These are phyloP conservation scores for Ganoderma lingzhi DNA, from an alignment of 1,284 basidiomycete species.

Conservation along the genomic window DNA sequence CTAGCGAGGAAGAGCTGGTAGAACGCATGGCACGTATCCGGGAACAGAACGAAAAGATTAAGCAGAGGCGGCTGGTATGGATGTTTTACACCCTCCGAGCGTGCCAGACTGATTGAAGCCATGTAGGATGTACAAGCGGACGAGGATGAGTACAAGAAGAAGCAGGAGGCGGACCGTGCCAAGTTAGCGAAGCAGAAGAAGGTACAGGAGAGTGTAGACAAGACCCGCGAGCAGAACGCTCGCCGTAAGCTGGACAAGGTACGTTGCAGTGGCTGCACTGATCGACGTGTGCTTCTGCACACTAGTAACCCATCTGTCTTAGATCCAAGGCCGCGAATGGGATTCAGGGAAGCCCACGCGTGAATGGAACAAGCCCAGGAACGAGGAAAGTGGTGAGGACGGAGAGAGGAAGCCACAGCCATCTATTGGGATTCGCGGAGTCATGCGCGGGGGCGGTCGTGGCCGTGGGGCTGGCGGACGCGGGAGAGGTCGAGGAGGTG, in stretches of 20 bases:
- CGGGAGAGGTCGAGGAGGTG: slow-evolving; percentile 35
- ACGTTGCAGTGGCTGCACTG: slow-evolving; percentile 1
- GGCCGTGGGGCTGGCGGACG: slow-evolving; percentile 25
- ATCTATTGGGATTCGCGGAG: slow-evolving; percentile 40
- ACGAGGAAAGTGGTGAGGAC: slow-evolving; percentile 28
- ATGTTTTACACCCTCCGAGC: neutral
- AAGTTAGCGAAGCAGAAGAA: slow-evolving; percentile 64
- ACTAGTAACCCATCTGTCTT: neutral
- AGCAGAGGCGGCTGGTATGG: slow-evolving; percentile 72
- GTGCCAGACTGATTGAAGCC: neutral
- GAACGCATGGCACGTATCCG: slow-evolving; percentile 79
- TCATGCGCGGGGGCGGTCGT: slow-evolving; percentile 36
- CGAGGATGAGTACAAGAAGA: slow-evolving; percentile 77
- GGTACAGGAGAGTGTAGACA: slow-evolving; percentile 71
- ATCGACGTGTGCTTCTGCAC: neutral
- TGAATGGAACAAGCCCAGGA: slow-evolving; percentile 49
- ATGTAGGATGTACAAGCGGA: slow-evolving; percentile 79
- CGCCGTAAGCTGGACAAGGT: slow-evolving; percentile 79
- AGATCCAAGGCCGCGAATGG: slow-evolving; percentile 78
- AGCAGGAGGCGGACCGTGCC: slow-evolving; percentile 64
- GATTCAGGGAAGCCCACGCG: slow-evolving; percentile 73
- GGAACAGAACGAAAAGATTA: slow-evolving; percentile 84
- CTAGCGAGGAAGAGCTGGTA: slow-evolving; percentile 73
- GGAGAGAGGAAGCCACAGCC: slow-evolving; percentile 30
- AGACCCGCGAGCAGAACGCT: slow-evolving; percentile 77